A percentile compares a stretch with the other conserved stretches of the same genome.
phyloP scores from a whole-genome alignment of 1,284 basidiomycete genomes.

The Ustilago trichophora region DNA sequence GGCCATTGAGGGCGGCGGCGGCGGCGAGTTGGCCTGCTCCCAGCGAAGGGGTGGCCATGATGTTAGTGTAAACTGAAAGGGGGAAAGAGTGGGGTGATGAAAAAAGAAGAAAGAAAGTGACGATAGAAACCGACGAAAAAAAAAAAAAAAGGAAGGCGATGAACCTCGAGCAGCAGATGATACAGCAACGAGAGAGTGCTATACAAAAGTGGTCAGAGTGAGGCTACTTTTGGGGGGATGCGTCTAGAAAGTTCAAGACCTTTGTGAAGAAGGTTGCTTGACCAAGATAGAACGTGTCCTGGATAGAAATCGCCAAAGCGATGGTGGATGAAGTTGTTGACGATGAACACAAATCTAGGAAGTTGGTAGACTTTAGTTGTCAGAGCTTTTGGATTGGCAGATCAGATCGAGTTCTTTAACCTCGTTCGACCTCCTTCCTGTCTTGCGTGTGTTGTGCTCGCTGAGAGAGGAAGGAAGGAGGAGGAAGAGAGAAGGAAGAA shows the following conservation, averaged over 20 bases:
- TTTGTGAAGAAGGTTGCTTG: no score
- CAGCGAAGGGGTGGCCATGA: constrained; percentile 52
- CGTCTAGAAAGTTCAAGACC: no score
- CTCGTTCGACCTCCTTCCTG: constrained; percentile 55
- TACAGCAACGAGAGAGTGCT: background rate
- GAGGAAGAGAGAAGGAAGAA: constrained; percentile 40
- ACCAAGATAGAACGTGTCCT: no score
- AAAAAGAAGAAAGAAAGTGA: no score
- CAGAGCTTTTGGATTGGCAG: constrained; percentile 47
- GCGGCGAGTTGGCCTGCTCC: constrained; percentile 43
- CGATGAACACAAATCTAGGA: constrained; percentile 47
- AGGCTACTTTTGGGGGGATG: constrained; percentile 48
- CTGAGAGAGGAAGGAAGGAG: constrained; percentile 51
- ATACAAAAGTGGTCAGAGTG: constrained; percentile 26
- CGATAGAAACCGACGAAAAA: no score
- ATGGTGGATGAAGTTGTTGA: constrained; percentile 16
- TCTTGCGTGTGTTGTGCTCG: constrained; percentile 52
- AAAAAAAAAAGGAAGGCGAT: constrained; percentile 36
- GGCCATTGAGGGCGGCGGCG: constrained; percentile 21
- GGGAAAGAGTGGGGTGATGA: background rate
- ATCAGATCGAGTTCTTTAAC: constrained; percentile 47
- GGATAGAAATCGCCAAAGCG: constrained; percentile 7
- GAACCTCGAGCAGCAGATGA: constrained; percentile 34
- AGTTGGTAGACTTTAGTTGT: constrained; percentile 24
- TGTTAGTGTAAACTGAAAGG: constrained; percentile 11